phyloP scores from a whole-genome alignment of 768 basidiomycete species.

The Pleurotus salmoneostramineus region DNA sequence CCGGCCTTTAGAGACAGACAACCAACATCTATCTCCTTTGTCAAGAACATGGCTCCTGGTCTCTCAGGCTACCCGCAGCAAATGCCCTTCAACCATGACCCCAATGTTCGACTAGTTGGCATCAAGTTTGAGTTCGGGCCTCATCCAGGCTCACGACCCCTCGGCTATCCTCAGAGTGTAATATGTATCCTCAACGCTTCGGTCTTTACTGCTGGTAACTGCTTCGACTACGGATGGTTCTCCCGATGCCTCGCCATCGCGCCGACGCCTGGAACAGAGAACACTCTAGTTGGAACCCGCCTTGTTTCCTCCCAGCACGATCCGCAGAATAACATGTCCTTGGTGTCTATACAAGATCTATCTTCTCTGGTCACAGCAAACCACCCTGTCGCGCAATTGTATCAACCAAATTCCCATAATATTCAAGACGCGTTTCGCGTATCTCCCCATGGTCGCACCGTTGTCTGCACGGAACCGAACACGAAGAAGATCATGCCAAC shows the following conservation, averaged over 20 bases:
- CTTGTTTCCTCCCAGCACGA: slow-evolving; percentile 1
- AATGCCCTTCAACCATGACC: background rate
- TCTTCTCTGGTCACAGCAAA: background rate
- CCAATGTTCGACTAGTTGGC: background rate
- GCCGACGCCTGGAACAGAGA: slow-evolving; percentile 1
- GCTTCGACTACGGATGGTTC: slow-evolving; percentile 2
- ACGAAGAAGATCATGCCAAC: slow-evolving; percentile 5
- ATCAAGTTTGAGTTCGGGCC: slow-evolving; percentile 2
- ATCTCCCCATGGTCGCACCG: background rate
- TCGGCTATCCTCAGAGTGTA: slow-evolving; percentile 1
- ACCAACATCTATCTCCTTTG: slow-evolving; percentile 1
- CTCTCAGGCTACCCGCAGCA: background rate
- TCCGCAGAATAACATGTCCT: background rate
- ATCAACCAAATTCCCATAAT: background rate
- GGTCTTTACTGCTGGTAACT: slow-evolving; percentile 1
- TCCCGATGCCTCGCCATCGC: slow-evolving; percentile 3
- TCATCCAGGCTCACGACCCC: background rate
- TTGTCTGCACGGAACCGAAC: background rate
- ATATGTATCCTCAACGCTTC: slow-evolving; percentile 4
- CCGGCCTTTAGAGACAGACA: slow-evolving; percentile 1
- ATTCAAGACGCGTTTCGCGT: background rate
- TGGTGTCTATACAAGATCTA: slow-evolving; percentile 1
- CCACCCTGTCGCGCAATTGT: background rate
- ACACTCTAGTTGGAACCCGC: background rate
- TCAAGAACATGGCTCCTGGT: background rate